phyloP scores from a whole-genome alignment of 1,284 basidiomycete genomes.

The Omphalotus olearius region DNA sequence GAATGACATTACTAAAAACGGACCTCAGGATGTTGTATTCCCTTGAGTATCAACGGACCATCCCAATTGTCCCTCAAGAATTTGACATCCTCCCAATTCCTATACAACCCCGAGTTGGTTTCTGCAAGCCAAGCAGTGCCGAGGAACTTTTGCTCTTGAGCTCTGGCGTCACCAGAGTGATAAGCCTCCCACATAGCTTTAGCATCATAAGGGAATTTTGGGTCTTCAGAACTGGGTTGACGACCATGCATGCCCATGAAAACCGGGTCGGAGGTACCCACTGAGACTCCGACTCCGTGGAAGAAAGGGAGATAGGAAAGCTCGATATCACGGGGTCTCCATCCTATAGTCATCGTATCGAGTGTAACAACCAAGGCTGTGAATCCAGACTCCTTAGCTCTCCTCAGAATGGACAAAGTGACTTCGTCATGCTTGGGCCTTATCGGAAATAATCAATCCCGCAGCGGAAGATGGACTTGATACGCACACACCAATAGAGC shows the following conservation, averaged over 20 bases:
- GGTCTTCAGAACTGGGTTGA: conserved; percentile 35
- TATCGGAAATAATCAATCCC: background rate
- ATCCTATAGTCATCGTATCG: conserved; percentile 63
- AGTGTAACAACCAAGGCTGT: conserved; percentile 66
- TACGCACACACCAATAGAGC: conserved; percentile 58
- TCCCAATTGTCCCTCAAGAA: conserved; percentile 66
- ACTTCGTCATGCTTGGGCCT: conserved; percentile 61
- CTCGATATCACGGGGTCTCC: conserved; percentile 65
- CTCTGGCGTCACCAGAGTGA: conserved; percentile 41
- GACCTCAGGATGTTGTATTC: conserved; percentile 54
- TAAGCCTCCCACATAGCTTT: conserved; percentile 34
- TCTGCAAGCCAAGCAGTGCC: conserved; percentile 55
- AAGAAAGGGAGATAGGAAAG: conserved; percentile 57
- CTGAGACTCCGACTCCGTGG: conserved; percentile 55
- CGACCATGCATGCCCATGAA: conserved; percentile 55
- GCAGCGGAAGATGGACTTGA: background rate
- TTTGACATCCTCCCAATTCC: conserved; percentile 61
- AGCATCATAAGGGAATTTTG: conserved; percentile 57
- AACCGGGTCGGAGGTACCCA: conserved; percentile 64
- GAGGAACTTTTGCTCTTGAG: conserved; percentile 34
- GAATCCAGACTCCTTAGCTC: conserved; percentile 65
- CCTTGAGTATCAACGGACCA: conserved; percentile 67
- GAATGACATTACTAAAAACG: conserved; percentile 10
- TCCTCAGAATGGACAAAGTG: conserved; percentile 57
- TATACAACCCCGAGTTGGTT: conserved; percentile 52